Conservation (phyloP, 1,284 basidiomycete species). For the Sanghuangporus baumii region DNA sequence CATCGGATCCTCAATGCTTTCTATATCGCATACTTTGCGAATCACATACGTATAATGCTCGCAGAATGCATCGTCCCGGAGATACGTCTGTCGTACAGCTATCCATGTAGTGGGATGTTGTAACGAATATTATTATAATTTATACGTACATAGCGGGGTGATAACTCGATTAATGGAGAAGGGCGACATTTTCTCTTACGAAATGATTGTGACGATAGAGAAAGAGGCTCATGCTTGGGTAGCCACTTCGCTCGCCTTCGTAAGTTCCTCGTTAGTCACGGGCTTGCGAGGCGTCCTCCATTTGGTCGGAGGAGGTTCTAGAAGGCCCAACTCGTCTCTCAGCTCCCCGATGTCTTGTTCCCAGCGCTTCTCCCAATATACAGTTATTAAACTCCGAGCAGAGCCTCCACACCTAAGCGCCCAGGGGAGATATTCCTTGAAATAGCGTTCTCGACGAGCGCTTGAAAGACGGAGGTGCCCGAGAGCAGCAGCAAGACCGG, state of each 20-base stretch:
- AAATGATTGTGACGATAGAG: background rate
- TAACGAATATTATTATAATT: no score
- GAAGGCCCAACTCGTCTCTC: slow-evolving; percentile 79
- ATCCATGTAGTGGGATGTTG: no score
- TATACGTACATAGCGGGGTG: no score
- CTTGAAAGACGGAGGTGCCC: slow-evolving; percentile 61
- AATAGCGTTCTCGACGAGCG: slow-evolving; percentile 51
- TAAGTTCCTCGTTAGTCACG: slow-evolving; percentile 25
- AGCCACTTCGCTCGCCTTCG: slow-evolving; percentile 25
- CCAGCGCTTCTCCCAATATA: slow-evolving; percentile 98
- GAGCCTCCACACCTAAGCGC: slow-evolving; percentile 77
- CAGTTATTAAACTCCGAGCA: slow-evolving; percentile 74
- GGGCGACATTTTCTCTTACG: background rate
- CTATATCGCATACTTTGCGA: background rate
- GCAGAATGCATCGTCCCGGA: background rate
- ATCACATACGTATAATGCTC: background rate
- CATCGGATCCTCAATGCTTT: background rate
- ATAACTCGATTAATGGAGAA: background rate
- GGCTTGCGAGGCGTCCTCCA: slow-evolving; percentile 46
- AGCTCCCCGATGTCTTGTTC: slow-evolving; percentile 76
- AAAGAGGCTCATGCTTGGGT: background rate
- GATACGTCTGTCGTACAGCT: background rate
- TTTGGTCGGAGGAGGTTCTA: slow-evolving; percentile 63
- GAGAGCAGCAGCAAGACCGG: slow-evolving; percentile 76
- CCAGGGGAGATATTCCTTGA: slow-evolving; percentile 86